Conservation (phyloP, 768 basidiomycete species). For the Phylloporus sp. region DNA sequence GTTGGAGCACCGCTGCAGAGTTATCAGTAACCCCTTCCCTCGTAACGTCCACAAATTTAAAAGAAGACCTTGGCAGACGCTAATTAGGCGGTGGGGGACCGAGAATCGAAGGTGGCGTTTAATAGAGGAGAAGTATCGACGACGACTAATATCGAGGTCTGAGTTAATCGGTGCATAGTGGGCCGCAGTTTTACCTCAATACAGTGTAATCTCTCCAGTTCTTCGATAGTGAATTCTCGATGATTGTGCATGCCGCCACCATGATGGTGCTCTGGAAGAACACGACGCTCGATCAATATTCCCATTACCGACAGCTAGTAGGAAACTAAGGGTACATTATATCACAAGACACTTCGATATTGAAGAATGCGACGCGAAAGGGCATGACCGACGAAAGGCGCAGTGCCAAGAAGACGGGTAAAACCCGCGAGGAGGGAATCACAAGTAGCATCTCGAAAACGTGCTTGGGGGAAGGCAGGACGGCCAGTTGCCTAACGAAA, state of each 20-base stretch:
- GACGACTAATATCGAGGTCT: constrained; percentile 2
- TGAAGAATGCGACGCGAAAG: constrained; percentile 6
- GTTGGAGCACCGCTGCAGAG: constrained; percentile 13
- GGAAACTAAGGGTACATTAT: constrained; percentile 22
- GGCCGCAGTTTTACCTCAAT: background rate
- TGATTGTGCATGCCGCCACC: background rate
- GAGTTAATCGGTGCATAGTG: background rate
- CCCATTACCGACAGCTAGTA: constrained; percentile 15
- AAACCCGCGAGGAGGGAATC: constrained; percentile 9
- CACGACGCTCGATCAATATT: constrained; percentile 9
- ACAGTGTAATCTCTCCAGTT: background rate
- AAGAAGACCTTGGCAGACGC: constrained; percentile 20
- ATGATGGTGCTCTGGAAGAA: background rate
- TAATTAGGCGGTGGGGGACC: constrained; percentile 24
- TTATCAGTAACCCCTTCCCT: constrained; percentile 1
- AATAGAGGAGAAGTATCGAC: constrained; percentile 23
- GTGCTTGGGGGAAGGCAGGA: constrained; percentile 71
- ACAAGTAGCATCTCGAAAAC: constrained; percentile 77
- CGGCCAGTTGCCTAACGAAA: constrained; percentile 67
- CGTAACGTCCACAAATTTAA: constrained; percentile 7
- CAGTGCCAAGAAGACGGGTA: constrained; percentile 15
- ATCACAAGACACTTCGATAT: constrained; percentile 13
- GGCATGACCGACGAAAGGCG: background rate
- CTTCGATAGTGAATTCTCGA: background rate
- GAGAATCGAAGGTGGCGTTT: constrained; percentile 31